These are phyloP conservation scores for Mesostigma viride DNA, from an alignment of 139 green algal species.

Conservation along the genomic window DNA sequence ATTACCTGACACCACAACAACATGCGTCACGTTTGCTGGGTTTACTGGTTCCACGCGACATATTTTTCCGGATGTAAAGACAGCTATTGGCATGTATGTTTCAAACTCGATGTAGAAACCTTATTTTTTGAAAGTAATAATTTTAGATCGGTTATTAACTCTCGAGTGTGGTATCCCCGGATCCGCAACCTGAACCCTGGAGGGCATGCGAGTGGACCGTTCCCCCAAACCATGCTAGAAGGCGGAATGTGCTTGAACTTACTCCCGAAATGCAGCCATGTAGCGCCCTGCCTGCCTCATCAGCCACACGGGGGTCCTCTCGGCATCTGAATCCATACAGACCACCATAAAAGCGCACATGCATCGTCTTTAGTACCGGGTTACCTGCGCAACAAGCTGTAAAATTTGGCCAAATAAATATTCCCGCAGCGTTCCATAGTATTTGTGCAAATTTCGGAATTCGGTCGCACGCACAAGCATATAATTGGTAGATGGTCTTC, in stretches of 20 bases:
- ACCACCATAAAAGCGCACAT: not conserved
- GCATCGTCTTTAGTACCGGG: no score
- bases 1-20: no score
- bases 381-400: no score
- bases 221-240: not conserved
- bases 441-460: not conserved
- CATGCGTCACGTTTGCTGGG: no score
- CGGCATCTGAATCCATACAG: constrained; percentile 49
- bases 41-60: no score
- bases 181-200: not conserved
- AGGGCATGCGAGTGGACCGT: not conserved
- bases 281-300: constrained; percentile 97
- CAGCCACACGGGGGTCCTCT: constrained; percentile 95
- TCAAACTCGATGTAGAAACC: no score
- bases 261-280: constrained; percentile 90
- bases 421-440: not conserved
- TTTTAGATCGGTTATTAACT: not conserved
- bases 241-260: not conserved
- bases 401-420: not conserved
- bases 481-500: not conserved
- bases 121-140: no score
- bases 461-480: not conserved
- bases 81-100: no score
- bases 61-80: no score
- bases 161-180: not conserved